phyloP scores from a whole-genome alignment of 495 filamentous ascomycete genomes.

The Neurospora discreta region DNA sequence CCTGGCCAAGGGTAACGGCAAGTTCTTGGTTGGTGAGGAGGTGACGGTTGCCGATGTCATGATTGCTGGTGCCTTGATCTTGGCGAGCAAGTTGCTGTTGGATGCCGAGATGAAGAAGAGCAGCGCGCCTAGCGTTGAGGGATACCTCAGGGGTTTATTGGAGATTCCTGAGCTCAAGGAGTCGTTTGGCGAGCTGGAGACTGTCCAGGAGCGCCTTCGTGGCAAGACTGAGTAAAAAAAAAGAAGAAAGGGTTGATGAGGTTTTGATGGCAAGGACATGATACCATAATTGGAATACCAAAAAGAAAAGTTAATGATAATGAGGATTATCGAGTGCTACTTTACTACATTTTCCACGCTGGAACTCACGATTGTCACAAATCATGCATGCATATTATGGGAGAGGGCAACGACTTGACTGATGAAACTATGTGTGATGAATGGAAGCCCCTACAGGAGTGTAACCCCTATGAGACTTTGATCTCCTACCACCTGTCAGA shows the following conservation, averaged over 20 bases:
- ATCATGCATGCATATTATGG: background rate
- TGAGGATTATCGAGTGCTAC: background rate
- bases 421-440: background rate
- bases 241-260: background rate
- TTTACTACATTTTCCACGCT: background rate
- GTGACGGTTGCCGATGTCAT: conserved; percentile 46
- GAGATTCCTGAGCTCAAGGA: conserved; percentile 38
- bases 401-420: background rate
- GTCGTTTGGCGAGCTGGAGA: conserved; percentile 34
- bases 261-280: background rate
- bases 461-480: background rate
- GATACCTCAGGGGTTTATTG: conserved; percentile 32
- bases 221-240: background rate
- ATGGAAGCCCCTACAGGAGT: background rate
- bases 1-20: conserved; percentile 24
- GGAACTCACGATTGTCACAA: background rate
- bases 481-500: background rate
- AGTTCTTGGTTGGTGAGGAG: conserved; percentile 38
- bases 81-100: conserved; percentile 31
- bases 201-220: conserved; percentile 29
- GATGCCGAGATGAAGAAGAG: conserved; percentile 40
- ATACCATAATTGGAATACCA: background rate
- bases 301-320: background rate
- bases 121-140: conserved; percentile 31
- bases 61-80: conserved; percentile 28